A percentile compares a stretch with the other conserved stretches of the same genome.
phyloP scores from a whole-genome alignment of 345 rosid genomes.

The Salix viminalis region DNA sequence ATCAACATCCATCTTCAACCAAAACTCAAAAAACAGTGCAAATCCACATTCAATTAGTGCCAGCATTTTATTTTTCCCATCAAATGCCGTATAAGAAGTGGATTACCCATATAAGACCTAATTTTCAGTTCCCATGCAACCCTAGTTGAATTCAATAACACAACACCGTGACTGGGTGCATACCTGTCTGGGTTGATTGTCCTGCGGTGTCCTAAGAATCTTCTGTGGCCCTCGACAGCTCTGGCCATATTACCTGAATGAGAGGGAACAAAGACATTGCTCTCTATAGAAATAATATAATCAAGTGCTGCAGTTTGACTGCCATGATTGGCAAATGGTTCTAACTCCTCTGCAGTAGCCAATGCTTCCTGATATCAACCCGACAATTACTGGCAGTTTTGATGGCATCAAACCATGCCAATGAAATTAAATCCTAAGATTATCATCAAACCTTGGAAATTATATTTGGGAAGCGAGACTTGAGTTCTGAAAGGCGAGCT shows the following conservation, averaged over 20 bases:
- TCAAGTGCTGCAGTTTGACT: slow-evolving; percentile 91
- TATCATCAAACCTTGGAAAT: slow-evolving; percentile 61
- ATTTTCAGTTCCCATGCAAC: background rate
- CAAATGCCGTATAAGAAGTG: no score
- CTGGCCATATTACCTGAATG: slow-evolving; percentile 97
- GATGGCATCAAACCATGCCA: background rate
- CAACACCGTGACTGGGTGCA: background rate
- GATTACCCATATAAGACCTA: no score
- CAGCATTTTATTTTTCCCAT: no score
- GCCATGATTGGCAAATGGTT: slow-evolving; percentile 57
- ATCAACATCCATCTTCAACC: no score
- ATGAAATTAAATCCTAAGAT: slow-evolving; percentile 1
- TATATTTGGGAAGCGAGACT: slow-evolving; percentile 63
- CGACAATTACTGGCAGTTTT: slow-evolving; percentile 1
- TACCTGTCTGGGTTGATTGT: slow-evolving; percentile 89
- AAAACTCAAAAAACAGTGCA: no score
- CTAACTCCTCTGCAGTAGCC: slow-evolving; percentile 55
- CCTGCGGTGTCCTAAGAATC: slow-evolving; percentile 82
- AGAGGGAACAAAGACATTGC: slow-evolving; percentile 83
- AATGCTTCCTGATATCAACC: slow-evolving; percentile 56
- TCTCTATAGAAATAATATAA: slow-evolving; percentile 78
- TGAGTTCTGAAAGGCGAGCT: slow-evolving; percentile 61
- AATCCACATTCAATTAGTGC: no score
- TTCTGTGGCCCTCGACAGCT: slow-evolving; percentile 94
- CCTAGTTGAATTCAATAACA: background rate